Evolutionary conservation across 139 green algal genomes (phyloP), one percentile per base, ranked within the genome.

Genomic region (Coelastrella sp.): DNA sequence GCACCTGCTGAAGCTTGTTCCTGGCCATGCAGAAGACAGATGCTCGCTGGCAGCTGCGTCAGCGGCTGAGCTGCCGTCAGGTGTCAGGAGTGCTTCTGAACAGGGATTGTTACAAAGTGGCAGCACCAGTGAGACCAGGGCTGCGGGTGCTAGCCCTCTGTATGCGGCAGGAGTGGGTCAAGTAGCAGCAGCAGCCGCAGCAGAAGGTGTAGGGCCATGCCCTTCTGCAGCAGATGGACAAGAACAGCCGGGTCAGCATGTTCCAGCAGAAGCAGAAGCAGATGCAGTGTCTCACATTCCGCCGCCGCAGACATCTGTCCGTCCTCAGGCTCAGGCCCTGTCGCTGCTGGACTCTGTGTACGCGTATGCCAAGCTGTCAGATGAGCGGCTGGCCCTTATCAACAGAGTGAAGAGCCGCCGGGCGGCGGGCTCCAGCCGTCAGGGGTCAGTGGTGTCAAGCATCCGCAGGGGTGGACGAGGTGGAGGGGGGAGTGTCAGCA

Each of bases 331-430:
- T 58, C 84, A 88, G 20, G 84, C 84, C 4, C 25, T 88, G 49
- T 58, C 68, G 7, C 84, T 88, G 84, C 49, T 88, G 49, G 63
- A 82, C 56, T 88, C 84, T 56, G 84, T 88, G 49, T 88, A 88
- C 57, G 84, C 84, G 20, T 88, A 88, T 60, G 84, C 84, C 9
- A 88, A 88, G 84, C 84, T 88, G 56, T 88, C 84, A 59, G 84
- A 88, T 70, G 84, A 88, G 8, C 66, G 84, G 20, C 27, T 88
- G 66, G 84, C 84, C 8, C 66, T 88, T 1, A 88, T 88, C 8
- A 88, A 88, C 84, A 81, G 84, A 20, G 84, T 88, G 6, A 88
- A 88, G 22, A 57, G 84, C 68, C 68, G 84, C 49, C 68, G 84
- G 11, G 20, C 84, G 25, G 19, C 25, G 20, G 63, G 84, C 66